phyloP scores from a whole-genome alignment of 1,284 basidiomycete species.

The Sanghuangporus weigelae region DNA sequence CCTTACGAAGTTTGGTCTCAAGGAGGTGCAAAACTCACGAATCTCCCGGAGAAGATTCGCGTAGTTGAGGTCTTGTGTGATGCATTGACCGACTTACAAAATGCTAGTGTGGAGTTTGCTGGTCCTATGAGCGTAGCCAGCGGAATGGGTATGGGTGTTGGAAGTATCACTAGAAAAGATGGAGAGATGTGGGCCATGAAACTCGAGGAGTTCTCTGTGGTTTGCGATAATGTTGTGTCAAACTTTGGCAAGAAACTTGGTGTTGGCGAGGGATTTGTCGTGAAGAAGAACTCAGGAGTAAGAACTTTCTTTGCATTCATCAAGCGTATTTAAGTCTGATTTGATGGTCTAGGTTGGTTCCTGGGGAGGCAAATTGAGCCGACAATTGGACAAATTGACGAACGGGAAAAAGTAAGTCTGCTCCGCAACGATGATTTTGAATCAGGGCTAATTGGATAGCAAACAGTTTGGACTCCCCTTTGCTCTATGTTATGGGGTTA shows the following conservation, averaged over 20 bases:
- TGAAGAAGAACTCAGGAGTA: conserved; percentile 72
- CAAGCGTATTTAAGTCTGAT: conserved; percentile 20
- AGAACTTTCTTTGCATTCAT: conserved; percentile 26
- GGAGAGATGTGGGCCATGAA: conserved; percentile 67
- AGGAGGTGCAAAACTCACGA: conserved; percentile 76
- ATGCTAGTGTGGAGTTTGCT: conserved; percentile 61
- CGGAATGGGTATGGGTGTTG: conserved; percentile 65
- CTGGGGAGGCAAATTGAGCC: conserved; percentile 79
- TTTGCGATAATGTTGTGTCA: conserved; percentile 82
- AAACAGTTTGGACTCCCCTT: conserved; percentile 79
- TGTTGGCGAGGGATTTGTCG: conserved; percentile 76
- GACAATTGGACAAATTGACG: conserved; percentile 86
- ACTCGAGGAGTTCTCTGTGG: conserved; percentile 65
- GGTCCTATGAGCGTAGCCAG: conserved; percentile 74
- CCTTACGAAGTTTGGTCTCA: conserved; percentile 89
- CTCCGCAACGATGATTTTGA: conserved; percentile 2
- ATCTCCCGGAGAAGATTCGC: conserved; percentile 80
- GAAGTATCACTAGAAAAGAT: conserved; percentile 62
- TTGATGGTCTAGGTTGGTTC: conserved; percentile 42
- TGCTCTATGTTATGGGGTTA: conserved; percentile 79
- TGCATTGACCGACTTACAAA: conserved; percentile 72
- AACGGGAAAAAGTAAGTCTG: conserved; percentile 79
- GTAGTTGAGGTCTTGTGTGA: conserved; percentile 74
- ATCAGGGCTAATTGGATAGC: conserved; percentile 20
- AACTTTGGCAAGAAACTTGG: conserved; percentile 88